Evolutionary conservation across 148 eudicot species (phyloP).

Genomic region (Bassia scoparia): DNA sequence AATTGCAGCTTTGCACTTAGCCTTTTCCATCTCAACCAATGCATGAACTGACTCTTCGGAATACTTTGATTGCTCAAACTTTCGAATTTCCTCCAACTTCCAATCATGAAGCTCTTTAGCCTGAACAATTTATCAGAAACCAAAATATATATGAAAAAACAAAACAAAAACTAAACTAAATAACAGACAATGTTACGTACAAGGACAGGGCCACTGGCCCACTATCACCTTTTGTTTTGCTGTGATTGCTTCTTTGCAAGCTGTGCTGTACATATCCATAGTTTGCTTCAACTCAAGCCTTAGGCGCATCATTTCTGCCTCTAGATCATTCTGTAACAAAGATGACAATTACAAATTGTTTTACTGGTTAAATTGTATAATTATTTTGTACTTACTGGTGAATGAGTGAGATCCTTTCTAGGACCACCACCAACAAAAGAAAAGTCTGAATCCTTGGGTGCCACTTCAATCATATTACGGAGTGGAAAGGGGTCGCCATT

Average conservation of each 20-base stretch:
- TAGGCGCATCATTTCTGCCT: constrained; percentile 53
- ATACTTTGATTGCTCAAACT: constrained; percentile 44
- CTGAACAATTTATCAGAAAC: constrained; percentile 31
- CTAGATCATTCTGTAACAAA: constrained; percentile 43
- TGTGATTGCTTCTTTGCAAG: constrained; percentile 69
- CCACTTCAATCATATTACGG: constrained; percentile 33
- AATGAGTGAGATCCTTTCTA: constrained; percentile 15
- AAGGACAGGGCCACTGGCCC: not conserved
- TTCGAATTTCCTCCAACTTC: constrained; percentile 50
- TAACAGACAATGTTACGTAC: not conserved
- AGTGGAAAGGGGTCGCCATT: constrained; percentile 17
- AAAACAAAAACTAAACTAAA: not conserved
- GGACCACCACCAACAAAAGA: constrained; percentile 27
- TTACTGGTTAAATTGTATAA: not conserved
- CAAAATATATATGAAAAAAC: too few species aligned
- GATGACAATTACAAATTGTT: not conserved
- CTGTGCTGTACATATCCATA: constrained; percentile 64
- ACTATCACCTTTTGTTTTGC: constrained; percentile 57
- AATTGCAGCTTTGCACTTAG: constrained; percentile 62
- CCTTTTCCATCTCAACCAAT: constrained; percentile 61
- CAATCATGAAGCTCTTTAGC: constrained; percentile 54
- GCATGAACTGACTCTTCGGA: constrained; percentile 57
- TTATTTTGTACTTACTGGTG: constrained; percentile 29
- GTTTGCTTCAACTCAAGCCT: constrained; percentile 71
- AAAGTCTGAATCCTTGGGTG: constrained; percentile 26